These are phyloP conservation scores for Xylaria curta DNA, from an alignment of 495 filamentous ascomycete genomes.

Conservation along the genomic window DNA sequence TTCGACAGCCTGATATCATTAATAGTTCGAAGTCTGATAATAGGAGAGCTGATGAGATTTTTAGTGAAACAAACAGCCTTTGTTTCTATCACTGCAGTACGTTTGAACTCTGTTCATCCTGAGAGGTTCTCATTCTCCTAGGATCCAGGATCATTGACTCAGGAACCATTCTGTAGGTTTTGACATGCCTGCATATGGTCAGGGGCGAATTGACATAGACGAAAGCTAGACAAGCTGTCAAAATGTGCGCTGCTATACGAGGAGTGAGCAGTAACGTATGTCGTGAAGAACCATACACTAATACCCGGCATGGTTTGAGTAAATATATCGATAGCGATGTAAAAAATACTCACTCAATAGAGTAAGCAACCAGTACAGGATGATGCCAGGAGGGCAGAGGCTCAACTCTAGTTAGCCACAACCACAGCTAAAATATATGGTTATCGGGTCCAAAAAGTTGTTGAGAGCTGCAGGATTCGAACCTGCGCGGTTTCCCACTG, in stretches of 20 bases:
- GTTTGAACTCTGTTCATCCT: neutral
- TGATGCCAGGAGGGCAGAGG: neutral
- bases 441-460: neutral
- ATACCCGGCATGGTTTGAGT: neutral
- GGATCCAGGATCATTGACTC: neutral
- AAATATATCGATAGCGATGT: neutral
- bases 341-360: neutral
- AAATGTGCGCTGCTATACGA: neutral
- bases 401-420: neutral
- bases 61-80: neutral
- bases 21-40: neutral
- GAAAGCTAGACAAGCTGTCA: neutral
- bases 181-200: neutral
- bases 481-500: conserved; percentile 32
- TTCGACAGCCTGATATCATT: neutral
- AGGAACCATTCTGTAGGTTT: neutral
- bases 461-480: conserved; percentile 31
- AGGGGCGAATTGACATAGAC: neutral
- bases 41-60: neutral
- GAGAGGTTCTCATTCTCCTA: neutral
- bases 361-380: neutral
- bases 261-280: neutral
- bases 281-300: neutral
- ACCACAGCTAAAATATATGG: neutral
- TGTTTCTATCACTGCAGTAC: neutral